Evolutionary conservation across 768 basidiomycete genomes (phyloP).

Genomic region (Lactarius trivialis): DNA sequence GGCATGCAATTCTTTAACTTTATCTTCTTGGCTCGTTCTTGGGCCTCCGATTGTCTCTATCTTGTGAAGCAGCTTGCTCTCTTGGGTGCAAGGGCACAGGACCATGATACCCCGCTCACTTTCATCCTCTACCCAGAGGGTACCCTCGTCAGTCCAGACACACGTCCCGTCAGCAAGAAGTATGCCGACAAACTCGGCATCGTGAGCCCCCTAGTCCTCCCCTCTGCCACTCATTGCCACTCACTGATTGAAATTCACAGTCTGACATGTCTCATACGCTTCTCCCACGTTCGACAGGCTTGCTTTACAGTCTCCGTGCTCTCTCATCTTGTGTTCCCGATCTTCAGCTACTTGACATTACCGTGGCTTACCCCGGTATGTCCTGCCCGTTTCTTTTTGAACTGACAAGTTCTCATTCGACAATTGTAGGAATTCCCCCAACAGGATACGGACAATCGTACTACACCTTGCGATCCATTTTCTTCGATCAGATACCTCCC

Average conservation of each 20-base stretch:
- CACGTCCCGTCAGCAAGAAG: constrained; percentile 75
- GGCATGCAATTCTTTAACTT: constrained; percentile 94
- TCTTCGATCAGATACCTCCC: constrained; percentile 72
- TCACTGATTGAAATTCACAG: constrained; percentile 35
- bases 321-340: constrained; percentile 70
- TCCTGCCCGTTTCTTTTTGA: neutral
- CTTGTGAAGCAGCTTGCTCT: constrained; percentile 60
- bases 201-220: constrained; percentile 40
- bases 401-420: constrained; percentile 4
- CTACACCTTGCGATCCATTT: constrained; percentile 87
- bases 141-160: constrained; percentile 83
- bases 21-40: constrained; percentile 87
- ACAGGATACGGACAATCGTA: constrained; percentile 79
- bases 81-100: constrained; percentile 63
- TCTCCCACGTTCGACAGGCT: constrained; percentile 87
- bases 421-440: constrained; percentile 58
- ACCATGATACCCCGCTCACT: constrained; percentile 63
- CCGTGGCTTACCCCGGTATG: constrained; percentile 84
- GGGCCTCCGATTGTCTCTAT: constrained; percentile 75
- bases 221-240: neutral
- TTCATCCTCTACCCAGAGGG: constrained; percentile 94
- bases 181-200: constrained; percentile 86
- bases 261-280: constrained; percentile 73
- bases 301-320: constrained; percentile 78
- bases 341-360: constrained; percentile 83